A percentile compares a stretch with the other conserved stretches of the same genome.
Conservation (phyloP, 345 rosid species). For the Stellera chamaejasme region DNA sequence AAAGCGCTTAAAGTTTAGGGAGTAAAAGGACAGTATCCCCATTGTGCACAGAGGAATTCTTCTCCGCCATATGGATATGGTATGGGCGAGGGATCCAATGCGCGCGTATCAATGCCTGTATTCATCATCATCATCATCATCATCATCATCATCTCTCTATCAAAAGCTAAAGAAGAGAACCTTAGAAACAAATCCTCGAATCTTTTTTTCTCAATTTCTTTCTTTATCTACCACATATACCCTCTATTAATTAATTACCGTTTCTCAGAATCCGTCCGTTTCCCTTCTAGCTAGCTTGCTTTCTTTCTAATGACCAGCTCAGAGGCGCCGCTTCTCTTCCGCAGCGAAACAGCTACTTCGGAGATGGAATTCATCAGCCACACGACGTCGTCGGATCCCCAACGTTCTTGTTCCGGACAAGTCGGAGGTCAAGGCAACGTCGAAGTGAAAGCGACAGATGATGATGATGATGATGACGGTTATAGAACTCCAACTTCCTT, state of each 20-base stretch:
- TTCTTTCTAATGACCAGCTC: constrained; percentile 15
- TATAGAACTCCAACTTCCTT: constrained; percentile 46
- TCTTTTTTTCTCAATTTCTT: background rate
- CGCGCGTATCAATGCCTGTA: constrained; percentile 19
- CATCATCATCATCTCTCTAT: background rate
- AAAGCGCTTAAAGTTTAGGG: constrained; percentile 9
- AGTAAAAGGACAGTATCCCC: constrained; percentile 18
- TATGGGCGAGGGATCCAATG: constrained; percentile 29
- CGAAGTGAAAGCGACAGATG: background rate
- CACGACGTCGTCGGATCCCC: constrained; percentile 6
- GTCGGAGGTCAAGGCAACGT: constrained; percentile 1
- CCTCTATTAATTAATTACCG: constrained; percentile 5
- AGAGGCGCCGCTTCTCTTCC: constrained; percentile 18
- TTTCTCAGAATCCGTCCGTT: background rate
- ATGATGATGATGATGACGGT: constrained; percentile 25
- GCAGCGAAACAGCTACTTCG: constrained; percentile 11
- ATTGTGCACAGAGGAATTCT: too few species aligned
- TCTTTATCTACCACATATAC: background rate
- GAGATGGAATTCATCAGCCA: constrained; percentile 24
- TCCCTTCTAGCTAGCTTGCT: background rate
- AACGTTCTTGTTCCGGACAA: background rate
- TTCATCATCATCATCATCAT: too few species aligned
- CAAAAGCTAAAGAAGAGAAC: constrained; percentile 4
- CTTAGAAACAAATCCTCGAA: background rate
- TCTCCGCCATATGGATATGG: too few species aligned